Base-by-base conservation (phyloP, 176 grass and related monocot genomes). In the Zea luxurians region DNA sequence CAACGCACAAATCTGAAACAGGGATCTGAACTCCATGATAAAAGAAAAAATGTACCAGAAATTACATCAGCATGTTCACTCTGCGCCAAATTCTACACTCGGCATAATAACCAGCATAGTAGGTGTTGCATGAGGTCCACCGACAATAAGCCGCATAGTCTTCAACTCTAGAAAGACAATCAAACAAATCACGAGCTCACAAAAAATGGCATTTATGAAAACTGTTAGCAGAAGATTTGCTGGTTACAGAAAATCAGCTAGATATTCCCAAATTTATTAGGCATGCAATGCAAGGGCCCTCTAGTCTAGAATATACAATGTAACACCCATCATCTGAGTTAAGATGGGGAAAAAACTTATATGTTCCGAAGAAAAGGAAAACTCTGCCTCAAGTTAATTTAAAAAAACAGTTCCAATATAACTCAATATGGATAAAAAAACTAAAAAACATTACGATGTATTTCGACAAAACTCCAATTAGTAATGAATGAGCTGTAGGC, bases 1-100 rank as follows among this genome's bases (percentile, higher is more conserved):
- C n/a, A n/a, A n/a, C n/a, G n/a, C n/a, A n/a, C n/a, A n/a, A n/a
- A n/a, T n/a, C n/a, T n/a, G n/a, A n/a, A n/a, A n/a, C n/a, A n/a
- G n/a, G n/a, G n/a, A 57, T 57, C 17, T 58, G 54, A 58, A 37
- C 9, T 76, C 59, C 76, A 79, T 64, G 15, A 72, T 43, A 35
- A 41, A 57, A 59, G 41, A 45, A 57, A 48, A n/a, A 17, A 44
- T 20, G 17, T 53, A n/a, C 36, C 67, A 48, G 40, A 54, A 13
- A 78, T 37, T 44, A 18, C 27, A 27, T 82, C 68, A 8, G 60
- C 62, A 73, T 66, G 38, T 60, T 82, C 59, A 74, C 48, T 40
- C 34, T 61, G 49, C 13, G 49, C 35, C 59, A 66, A 78, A 87
- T 20, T 78, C 68, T 73, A 42, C 74, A 73, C 67, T 58, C 58